These are phyloP conservation scores for Hansenula sp. DNA, from an alignment of 1,139 yeast genomes.

Conservation along the genomic window DNA sequence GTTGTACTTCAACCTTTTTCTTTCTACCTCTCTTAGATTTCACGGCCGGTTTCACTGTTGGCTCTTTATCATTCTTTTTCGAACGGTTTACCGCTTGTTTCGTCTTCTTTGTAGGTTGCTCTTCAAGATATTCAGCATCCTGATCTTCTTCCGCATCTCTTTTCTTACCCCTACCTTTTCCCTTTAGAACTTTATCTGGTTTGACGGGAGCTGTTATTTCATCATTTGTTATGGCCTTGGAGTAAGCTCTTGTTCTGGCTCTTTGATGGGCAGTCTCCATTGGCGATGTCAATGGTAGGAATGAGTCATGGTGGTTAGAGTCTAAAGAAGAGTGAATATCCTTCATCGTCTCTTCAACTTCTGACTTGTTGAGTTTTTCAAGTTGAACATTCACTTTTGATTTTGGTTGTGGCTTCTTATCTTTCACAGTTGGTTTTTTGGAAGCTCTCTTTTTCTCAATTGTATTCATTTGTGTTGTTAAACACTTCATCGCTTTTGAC, in stretches of 20 bases:
- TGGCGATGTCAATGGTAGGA: slow-evolving; percentile 10
- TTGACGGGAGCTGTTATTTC: background rate
- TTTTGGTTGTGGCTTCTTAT: background rate
- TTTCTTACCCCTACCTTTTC: background rate
- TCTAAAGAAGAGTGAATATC: slow-evolving; percentile 5
- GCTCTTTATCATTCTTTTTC: too few species aligned
- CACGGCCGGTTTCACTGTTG: too few species aligned
- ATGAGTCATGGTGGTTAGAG: slow-evolving; percentile 1
- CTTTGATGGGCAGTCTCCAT: slow-evolving; percentile 7
- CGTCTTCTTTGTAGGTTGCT: background rate
- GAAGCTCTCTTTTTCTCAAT: background rate
- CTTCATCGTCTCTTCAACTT: background rate
- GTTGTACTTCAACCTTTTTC: too few species aligned
- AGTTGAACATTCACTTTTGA: background rate
- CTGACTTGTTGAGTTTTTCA: background rate
- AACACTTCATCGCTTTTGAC: slow-evolving; percentile 13
- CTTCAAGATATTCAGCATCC: background rate
- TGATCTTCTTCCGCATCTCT: background rate
- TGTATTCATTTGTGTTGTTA: background rate
- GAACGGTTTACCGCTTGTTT: too few species aligned
- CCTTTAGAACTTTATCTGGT: background rate
- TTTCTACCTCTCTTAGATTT: too few species aligned
- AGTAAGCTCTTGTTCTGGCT: slow-evolving; percentile 2
- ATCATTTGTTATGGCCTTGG: background rate
- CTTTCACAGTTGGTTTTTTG: background rate